A percentile compares a stretch with the other conserved stretches of the same genome.
Conservation (phyloP, 306 rosid genomes). For the Geum urbanum region DNA sequence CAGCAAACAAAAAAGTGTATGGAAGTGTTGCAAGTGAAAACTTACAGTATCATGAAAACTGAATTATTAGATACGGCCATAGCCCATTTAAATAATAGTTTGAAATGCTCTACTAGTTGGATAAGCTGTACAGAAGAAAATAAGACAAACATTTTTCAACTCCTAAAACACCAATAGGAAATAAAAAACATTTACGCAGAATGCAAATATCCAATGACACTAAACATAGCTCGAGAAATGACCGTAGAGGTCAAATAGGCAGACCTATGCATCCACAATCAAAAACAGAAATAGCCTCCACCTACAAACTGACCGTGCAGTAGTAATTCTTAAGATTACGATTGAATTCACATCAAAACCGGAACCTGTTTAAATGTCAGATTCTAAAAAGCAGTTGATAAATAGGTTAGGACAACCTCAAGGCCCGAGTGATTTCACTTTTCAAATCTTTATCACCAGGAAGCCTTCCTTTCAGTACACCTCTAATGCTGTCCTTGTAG, state of each 20-base stretch:
- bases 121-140: background rate
- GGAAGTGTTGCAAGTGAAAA: background rate
- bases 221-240: background rate
- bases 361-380: background rate
- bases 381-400: conserved; percentile 1
- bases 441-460: conserved; percentile 86
- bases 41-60: background rate
- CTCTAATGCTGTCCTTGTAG: conserved; percentile 69
- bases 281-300: too few relatives aligned
- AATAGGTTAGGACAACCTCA: conserved; percentile 49
- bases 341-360: background rate
- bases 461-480: conserved; percentile 78
- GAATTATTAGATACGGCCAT: background rate
- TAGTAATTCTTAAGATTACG: background rate
- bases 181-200: background rate
- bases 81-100: background rate
- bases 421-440: conserved; percentile 61
- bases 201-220: background rate
- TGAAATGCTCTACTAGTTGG: background rate
- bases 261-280: background rate
- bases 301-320: background rate
- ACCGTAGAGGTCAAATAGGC: background rate
- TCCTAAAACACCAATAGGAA: background rate
- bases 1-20: background rate
- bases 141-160: background rate